Evolutionary conservation across 1,284 basidiomycete species (phyloP), one percentile per base, ranked within the genome.

Genomic region (Trametes sp.): DNA sequence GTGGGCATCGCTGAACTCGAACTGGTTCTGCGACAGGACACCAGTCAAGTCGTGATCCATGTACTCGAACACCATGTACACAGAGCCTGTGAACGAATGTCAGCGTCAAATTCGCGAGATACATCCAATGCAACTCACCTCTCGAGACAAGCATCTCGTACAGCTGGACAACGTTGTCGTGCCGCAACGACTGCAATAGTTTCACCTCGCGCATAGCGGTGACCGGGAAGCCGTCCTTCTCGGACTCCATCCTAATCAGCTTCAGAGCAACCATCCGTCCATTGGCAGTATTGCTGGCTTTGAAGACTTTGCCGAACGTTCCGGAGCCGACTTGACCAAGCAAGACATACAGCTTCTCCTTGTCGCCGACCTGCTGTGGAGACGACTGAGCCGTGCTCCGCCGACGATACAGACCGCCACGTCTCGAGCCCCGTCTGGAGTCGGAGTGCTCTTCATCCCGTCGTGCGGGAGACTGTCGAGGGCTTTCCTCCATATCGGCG

Each of bases 201-300:
- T 99, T 99, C 80, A 99, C 98, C 80, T 99, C 98, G 54, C 98
- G 87, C 92, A 99, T 97, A 0, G 98, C 96, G 33, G 98, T 99
- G 21, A 99, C 94, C 19, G 98, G 98, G 77, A 99, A 99, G 0
- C 98, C 98, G 74, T 99, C 98, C 73, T 89, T 90, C 78, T 99
- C 98, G 4, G 91, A 86, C 75, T 99, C 98, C 97, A 99, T 98
- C 50, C 96, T 87, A 75, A 99, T 99, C 64, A 96, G 88, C 81
- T 99, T 99, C 63, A 99, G 80, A 4, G 98, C 98, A 29, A 98
- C 96, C 62, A 92, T 82, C 3, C 84, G 76, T 24, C 89, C 90
- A 16, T 87, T 92, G 38, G 89, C 81, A 13, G 87, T 88, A 68
- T 96, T 96, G 55, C 88, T 86, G 1, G 98, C 98, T 77, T 99